A percentile compares a stretch with the other conserved stretches of the same genome.
Evolutionary conservation across 768 basidiomycete species (phyloP).

Genomic region (Imleria badia): DNA sequence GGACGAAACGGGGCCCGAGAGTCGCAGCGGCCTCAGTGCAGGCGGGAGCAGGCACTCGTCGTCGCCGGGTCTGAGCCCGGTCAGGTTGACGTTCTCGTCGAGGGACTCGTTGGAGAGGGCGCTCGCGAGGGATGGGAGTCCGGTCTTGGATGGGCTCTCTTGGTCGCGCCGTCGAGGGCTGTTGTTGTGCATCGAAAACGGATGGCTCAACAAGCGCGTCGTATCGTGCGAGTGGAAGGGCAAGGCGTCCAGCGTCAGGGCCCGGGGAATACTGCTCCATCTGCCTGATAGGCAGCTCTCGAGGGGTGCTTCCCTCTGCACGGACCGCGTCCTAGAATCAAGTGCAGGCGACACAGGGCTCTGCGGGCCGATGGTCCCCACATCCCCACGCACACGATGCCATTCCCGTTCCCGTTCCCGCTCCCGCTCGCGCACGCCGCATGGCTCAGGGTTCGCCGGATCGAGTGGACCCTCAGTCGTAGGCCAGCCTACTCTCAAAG

Average conservation of each 20-base stretch:
- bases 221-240: not conserved
- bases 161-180: not conserved
- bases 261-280: conserved; percentile 1
- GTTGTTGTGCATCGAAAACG: not conserved
- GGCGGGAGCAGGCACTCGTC: conserved; percentile 22
- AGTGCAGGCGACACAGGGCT: not conserved
- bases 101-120: conserved; percentile 20
- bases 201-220: not conserved
- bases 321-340: not conserved
- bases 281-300: not conserved
- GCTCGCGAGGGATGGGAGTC: conserved; percentile 18
- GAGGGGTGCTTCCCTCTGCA: not conserved
- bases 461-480: conserved; percentile 30
- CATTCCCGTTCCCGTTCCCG: not conserved
- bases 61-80: not conserved
- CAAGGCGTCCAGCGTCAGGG: not conserved
- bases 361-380: not conserved
- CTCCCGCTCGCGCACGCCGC: conserved; percentile 6
- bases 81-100: conserved; percentile 12
- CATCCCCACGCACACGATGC: not conserved
- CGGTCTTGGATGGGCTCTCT: not conserved
- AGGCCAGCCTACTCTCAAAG: conserved; percentile 15
- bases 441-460: conserved; percentile 17
- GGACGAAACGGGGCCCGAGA: conserved; percentile 11
- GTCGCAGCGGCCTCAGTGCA: conserved; percentile 18